A percentile compares a stretch with the other conserved stretches of the same genome.
Evolutionary conservation across 148 eudicot genomes (phyloP).

Genomic region (Selenicereus undatus): DNA sequence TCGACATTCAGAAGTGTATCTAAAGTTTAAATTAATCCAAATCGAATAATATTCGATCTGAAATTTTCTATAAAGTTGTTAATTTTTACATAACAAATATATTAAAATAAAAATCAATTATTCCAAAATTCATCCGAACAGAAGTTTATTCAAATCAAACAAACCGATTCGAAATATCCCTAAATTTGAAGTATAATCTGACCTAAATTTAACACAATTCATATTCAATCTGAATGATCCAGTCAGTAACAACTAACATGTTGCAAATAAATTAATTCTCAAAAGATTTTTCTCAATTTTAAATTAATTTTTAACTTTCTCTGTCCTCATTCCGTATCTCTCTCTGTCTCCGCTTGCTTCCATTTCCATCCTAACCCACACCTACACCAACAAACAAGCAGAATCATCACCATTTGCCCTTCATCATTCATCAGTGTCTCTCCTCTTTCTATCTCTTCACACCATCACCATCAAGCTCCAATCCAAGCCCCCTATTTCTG

Average conservation of each 20-base stretch:
- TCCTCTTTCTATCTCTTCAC: not conserved
- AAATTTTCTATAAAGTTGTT: too few relatives aligned
- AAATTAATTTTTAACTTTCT: not conserved
- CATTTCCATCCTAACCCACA: constrained; percentile 12
- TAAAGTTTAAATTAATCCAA: too few relatives aligned
- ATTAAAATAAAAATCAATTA: too few relatives aligned
- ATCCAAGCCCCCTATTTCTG: not conserved
- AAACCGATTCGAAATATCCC: too few relatives aligned
- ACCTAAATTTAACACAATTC: too few relatives aligned
- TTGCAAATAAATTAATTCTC: not conserved
- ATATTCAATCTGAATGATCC: too few relatives aligned
- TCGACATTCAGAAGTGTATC: too few relatives aligned
- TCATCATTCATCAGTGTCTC: not conserved
- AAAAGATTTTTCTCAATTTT: not conserved
- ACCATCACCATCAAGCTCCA: constrained; percentile 1
- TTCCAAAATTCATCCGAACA: too few relatives aligned
- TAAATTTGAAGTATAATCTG: too few relatives aligned
- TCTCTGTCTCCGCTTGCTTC: constrained; percentile 1
- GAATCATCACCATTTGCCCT: not conserved
- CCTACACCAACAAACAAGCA: constrained; percentile 11
- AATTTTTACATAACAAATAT: too few relatives aligned
- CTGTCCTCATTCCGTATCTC: not conserved
- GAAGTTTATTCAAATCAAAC: too few relatives aligned
- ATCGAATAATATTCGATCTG: too few relatives aligned
- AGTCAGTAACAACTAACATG: not conserved